Conservation (phyloP, 1,284 basidiomycete species). For the Leccinum colubrinum region DNA sequence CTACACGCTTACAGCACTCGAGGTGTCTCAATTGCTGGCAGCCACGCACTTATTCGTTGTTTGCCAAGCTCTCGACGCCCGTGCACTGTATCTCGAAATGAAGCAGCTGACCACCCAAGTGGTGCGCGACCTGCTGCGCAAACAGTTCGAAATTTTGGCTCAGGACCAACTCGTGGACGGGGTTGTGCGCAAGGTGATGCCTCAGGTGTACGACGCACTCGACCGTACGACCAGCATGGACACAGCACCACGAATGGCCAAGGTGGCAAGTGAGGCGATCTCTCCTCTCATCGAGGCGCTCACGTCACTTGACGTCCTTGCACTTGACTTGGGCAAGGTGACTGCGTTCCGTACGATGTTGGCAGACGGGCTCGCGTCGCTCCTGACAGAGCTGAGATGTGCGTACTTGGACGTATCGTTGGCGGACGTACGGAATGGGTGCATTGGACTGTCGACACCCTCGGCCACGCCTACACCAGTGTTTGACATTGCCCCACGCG, state of each 20-base stretch:
- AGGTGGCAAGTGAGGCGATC: constrained; percentile 60
- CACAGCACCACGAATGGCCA: constrained; percentile 59
- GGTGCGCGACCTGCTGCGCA: constrained; percentile 17
- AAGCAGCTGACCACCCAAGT: constrained; percentile 24
- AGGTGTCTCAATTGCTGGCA: constrained; percentile 72
- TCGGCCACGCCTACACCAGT: background rate
- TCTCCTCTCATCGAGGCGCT: constrained; percentile 61
- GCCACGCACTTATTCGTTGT: constrained; percentile 76
- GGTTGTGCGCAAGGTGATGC: constrained; percentile 21
- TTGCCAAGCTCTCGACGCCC: constrained; percentile 81
- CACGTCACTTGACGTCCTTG: constrained; percentile 33
- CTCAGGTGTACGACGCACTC: constrained; percentile 48
- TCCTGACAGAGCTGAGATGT: constrained; percentile 28
- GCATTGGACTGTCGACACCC: constrained; percentile 2
- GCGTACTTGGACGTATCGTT: constrained; percentile 30
- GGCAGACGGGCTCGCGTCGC: constrained; percentile 19
- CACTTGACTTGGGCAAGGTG: constrained; percentile 29
- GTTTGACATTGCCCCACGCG: constrained; percentile 27
- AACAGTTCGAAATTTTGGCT: constrained; percentile 15
- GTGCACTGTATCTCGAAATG: constrained; percentile 70
- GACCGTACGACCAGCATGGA: constrained; percentile 73
- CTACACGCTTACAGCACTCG: constrained; percentile 72
- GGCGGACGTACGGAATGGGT: constrained; percentile 23
- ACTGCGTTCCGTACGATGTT: constrained; percentile 23
- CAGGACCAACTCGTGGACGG: constrained; percentile 15